Evolutionary conservation across 768 basidiomycete genomes (phyloP).

Genomic region (Agaricus subrufescens): DNA sequence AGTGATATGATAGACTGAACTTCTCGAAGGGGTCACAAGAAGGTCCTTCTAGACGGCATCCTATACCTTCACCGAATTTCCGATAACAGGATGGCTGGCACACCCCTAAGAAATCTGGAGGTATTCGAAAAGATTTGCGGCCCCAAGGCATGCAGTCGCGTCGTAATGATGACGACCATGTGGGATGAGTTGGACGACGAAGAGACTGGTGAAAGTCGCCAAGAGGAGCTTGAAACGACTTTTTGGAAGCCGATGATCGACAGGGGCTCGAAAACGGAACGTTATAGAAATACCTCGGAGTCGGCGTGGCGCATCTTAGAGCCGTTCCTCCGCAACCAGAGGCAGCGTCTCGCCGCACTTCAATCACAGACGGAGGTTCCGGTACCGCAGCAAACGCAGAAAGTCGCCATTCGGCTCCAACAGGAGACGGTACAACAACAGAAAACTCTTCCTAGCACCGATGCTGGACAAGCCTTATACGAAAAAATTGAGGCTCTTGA

Average conservation of each 20-base stretch:
- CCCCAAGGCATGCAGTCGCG: conserved; percentile 18
- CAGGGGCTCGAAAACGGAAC: conserved; percentile 1
- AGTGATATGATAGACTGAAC: not conserved
- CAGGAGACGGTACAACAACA: conserved; percentile 19
- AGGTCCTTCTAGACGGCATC: conserved; percentile 22
- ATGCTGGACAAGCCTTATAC: conserved; percentile 18
- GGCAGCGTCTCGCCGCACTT: not conserved
- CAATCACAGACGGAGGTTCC: conserved; percentile 22
- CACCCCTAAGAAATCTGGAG: conserved; percentile 21
- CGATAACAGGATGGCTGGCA: conserved; percentile 23
- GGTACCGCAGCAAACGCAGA: conserved; percentile 1
- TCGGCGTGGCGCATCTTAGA: conserved; percentile 7
- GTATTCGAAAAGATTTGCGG: conserved; percentile 34
- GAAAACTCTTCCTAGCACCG: conserved; percentile 18
- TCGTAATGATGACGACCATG: conserved; percentile 28
- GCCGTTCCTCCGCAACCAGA: not conserved
- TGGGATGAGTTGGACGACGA: conserved; percentile 11
- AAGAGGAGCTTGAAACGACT: conserved; percentile 10
- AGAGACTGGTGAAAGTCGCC: conserved; percentile 7
- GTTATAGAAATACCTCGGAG: not conserved
- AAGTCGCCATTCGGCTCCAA: conserved; percentile 13
- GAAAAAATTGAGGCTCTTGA: conserved; percentile 21
- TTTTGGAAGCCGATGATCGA: conserved; percentile 16
- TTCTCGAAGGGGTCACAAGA: conserved; percentile 2
- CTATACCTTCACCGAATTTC: conserved; percentile 20